Evolutionary conservation across 106 monocot genomes (phyloP), one percentile per base, ranked within the genome.

Genomic region (Dendrobium chrysotoxum): DNA sequence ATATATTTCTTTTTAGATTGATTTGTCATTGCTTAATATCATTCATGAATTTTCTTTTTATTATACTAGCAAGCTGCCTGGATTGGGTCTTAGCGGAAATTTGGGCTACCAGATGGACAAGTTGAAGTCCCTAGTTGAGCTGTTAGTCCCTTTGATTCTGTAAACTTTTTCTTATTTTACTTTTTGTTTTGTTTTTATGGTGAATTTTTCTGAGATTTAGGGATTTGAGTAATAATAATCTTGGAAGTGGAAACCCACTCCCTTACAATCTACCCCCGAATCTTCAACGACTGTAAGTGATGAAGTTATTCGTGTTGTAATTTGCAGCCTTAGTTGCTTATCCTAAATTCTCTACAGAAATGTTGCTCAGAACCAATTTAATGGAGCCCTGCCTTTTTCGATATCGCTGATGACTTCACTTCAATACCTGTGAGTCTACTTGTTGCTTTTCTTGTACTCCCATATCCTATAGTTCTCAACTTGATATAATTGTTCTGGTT

Each of bases 181-280:
- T 65, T 70, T 42, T 13, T 70, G 6, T n/a, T 18, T 47, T 66
- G 30, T 35, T 44, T 72, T 66, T 26, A 68, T 45, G 65, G 68
- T 26, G 79, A 44, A n/a, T 80, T 13, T 44, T 85, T 42, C 23
- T 40, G 61, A 80, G 66, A 40, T 80, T 80, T 85, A 91, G 91
- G 40, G 91, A 91, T 71, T 15, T 88, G 72, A 91, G 91, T 80
- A 88, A 80, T 44, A 91, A 91, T 77, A 88, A 88, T 84, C 53
- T 91, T 35, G 91, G 91, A 61, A 68, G 82, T 73, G 86, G 84
- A 65, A 75, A 46, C 72, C 71, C 45, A n/a, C 77, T 88, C 75
- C 78, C 80, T 78, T 88, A 88, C 81, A 83, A 85, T 40, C 88
- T 88, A 83, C 88, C 88, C 45, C 85, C 85, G 11, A 86, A 85